These are phyloP conservation scores for Aspergillus coremiiformis DNA, from an alignment of 495 filamentous ascomycete genomes.

Conservation along the genomic window DNA sequence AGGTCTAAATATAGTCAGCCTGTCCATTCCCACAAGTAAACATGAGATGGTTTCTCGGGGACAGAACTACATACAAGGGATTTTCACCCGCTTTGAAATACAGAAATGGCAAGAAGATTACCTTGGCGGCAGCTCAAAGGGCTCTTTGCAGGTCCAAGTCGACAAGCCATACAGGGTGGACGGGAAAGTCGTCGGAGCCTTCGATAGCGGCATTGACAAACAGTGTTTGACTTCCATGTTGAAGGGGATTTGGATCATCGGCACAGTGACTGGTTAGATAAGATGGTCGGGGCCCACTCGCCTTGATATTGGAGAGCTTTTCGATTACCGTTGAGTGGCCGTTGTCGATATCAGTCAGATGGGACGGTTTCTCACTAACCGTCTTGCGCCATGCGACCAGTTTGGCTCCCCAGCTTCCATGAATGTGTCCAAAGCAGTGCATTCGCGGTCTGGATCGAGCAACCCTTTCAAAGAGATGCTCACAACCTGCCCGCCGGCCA, in stretches of 20 bases:
- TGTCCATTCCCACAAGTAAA: too few species aligned
- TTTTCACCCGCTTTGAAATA: too few species aligned
- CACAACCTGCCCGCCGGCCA: slow-evolving; percentile 44
- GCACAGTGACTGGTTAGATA: slow-evolving; percentile 28
- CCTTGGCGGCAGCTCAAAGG: neutral
- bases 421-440: slow-evolving; percentile 71
- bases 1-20: too few species aligned
- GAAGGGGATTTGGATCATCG: slow-evolving; percentile 23
- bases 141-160: slow-evolving; percentile 42
- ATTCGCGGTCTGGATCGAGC: slow-evolving; percentile 46
- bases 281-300: slow-evolving; percentile 8
- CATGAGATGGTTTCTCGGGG: too few species aligned
- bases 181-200: slow-evolving; percentile 22
- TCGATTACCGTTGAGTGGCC: slow-evolving; percentile 32
- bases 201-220: slow-evolving; percentile 61
- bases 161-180: slow-evolving; percentile 47
- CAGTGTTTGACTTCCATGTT: slow-evolving; percentile 44
- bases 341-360: slow-evolving; percentile 42
- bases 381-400: slow-evolving; percentile 46
- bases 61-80: too few species aligned
- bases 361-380: slow-evolving; percentile 25
- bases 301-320: slow-evolving; percentile 26
- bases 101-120: too few species aligned
- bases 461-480: slow-evolving; percentile 49
- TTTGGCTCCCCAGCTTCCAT: slow-evolving; percentile 60